Base-by-base conservation (phyloP, 345 rosid genomes). In the Theobroma cacao region DNA sequence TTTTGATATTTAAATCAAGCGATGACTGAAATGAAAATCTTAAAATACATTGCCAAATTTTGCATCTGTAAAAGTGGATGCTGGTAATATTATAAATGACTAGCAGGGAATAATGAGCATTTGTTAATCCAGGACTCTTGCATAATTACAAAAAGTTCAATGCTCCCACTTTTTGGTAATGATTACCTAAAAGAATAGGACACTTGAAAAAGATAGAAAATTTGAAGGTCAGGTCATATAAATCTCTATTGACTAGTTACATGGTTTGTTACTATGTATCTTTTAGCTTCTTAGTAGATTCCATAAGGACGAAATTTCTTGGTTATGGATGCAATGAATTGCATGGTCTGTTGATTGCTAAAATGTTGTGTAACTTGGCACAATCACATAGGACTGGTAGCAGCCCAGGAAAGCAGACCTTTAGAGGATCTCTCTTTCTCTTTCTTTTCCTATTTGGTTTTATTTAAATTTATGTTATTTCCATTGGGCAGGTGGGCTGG, bases 401-500 rank as follows among this genome's bases (percentile, higher is more conserved):
- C 30, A 50, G 56, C 55, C 36, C 26, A 34, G 31, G 11, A 15
- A 71, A 55, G 14, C 34, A 36, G 50, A 55, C 48, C 50, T 55
- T 34, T 73, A 73, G 33, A 20, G 56, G 47, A 12, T 48, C 30
- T 20, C 24, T 69, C 36, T 69, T n/a, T 58, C 26, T 58, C 31
- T 10, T 24, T 3, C 5, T 59, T 2, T 60, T 13, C 26, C 36
- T 38, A 20, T 11, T 34, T 33, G 18, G 45, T 34, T 47, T 63
- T 66, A 18, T 10, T 59, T 65, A 60, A 75, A 41, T 82, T 40
- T 52, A 68, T 78, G 30, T 78, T 64, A 74, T 77, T 64, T 77
- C 74, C 83, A 64, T 72, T 77, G 36, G 68, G 71, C 90, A 95
- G 99, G 90, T 95, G 61, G 99, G 99, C 55, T 95, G 99, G 99